Evolutionary conservation across 768 basidiomycete species (phyloP).

Genomic region (Leucogyrophana mollusca): DNA sequence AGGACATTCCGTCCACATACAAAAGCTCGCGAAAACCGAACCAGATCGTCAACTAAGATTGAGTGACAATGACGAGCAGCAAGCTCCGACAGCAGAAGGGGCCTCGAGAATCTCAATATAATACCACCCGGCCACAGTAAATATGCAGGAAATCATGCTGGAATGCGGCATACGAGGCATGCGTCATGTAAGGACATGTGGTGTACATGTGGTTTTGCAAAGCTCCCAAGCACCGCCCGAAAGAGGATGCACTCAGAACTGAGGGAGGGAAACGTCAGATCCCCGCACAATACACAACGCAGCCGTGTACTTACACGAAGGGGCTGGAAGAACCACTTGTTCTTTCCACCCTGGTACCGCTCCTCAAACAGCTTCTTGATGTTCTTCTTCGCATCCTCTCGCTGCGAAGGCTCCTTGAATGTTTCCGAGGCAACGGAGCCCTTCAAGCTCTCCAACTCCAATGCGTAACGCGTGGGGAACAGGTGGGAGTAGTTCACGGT

Average conservation of each 20-base stretch:
- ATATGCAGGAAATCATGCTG: constrained; percentile 4
- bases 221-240: constrained; percentile 14
- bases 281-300: too few species aligned
- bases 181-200: constrained; percentile 27
- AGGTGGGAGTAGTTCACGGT: constrained; percentile 97
- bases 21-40: too few species aligned
- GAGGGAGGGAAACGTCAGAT: constrained; percentile 7
- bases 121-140: too few species aligned
- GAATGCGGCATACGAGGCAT: constrained; percentile 22
- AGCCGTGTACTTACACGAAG: constrained; percentile 58
- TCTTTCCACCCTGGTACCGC: constrained; percentile 90
- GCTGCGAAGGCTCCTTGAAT: constrained; percentile 96
- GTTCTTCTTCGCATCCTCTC: constrained; percentile 92
- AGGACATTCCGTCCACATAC: too few species aligned
- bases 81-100: too few species aligned
- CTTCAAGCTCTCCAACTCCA: constrained; percentile 95
- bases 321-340: constrained; percentile 95
- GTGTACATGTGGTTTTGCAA: constrained; percentile 39
- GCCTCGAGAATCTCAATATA: too few species aligned
- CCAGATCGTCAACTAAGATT: too few species aligned
- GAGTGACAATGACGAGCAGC: too few species aligned
- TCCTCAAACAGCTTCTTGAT: constrained; percentile 98
- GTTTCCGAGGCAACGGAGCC: constrained; percentile 80
- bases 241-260: constrained; percentile 34
- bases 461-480: constrained; percentile 98